Conservation (phyloP, 139 green algal genomes). For the Zygnema cylindricum region DNA sequence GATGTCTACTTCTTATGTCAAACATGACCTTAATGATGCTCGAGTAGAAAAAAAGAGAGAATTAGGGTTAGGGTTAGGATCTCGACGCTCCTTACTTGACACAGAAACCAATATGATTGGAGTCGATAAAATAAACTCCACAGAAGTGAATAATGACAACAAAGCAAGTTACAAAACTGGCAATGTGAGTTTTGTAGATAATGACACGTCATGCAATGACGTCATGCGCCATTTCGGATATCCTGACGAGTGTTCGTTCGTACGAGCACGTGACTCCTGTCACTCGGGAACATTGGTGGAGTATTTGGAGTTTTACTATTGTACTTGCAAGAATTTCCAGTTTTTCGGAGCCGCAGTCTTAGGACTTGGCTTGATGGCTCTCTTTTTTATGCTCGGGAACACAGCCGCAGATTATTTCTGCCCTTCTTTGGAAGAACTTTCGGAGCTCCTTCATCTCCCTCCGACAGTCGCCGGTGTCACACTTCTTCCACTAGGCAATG, state of each 20-base stretch:
- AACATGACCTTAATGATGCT: too few species aligned
- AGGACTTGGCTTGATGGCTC: conserved; percentile 43
- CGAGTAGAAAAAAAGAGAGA: too few species aligned
- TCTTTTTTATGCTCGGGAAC: conserved; percentile 68
- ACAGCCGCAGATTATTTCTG: conserved; percentile 67
- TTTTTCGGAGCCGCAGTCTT: conserved; percentile 25
- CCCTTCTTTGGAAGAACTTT: conserved; percentile 54
- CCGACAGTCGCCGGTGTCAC: conserved; percentile 66
- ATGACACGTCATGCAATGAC: neutral
- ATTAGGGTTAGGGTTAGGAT: neutral
- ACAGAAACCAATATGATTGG: neutral
- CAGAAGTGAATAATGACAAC: neutral
- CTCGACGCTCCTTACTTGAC: neutral
- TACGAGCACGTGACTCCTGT: conserved; percentile 23
- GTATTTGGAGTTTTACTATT: conserved; percentile 60
- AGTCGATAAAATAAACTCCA: neutral
- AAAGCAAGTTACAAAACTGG: too few species aligned
- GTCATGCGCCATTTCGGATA: neutral
- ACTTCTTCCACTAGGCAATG: conserved; percentile 69
- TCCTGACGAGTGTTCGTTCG: conserved; percentile 43
- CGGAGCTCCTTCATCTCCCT: conserved; percentile 54
- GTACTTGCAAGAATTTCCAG: neutral
- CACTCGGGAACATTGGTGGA: conserved; percentile 50
- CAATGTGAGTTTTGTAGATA: too few species aligned
- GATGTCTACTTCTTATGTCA: too few species aligned